A percentile compares a stretch with the other conserved stretches of the same genome.
phyloP scores from a whole-genome alignment of 2,329 filamentous ascomycete species.

The Ophiostoma triangulosporum region DNA sequence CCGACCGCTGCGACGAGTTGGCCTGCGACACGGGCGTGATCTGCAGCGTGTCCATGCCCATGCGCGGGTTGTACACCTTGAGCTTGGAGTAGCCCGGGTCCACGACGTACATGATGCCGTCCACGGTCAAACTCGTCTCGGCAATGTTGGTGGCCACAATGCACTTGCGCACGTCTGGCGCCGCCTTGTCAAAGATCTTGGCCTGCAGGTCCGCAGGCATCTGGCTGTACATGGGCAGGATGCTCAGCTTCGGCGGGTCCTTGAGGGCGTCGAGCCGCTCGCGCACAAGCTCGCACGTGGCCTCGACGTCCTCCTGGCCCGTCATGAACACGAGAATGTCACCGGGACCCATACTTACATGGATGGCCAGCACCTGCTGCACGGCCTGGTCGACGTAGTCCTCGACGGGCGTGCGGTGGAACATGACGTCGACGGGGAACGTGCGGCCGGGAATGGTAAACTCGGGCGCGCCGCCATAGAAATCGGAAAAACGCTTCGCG shows the following conservation, averaged over 20 bases:
- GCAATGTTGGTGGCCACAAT: slow-evolving; percentile 98
- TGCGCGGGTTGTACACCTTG: slow-evolving; percentile 96
- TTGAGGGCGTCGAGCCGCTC: slow-evolving; percentile 81
- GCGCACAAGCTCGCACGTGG: slow-evolving; percentile 83
- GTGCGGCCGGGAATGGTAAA: slow-evolving; percentile 93
- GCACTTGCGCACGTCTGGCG: slow-evolving; percentile 85
- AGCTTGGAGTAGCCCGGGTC: slow-evolving; percentile 93
- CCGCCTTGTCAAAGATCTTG: slow-evolving; percentile 89
- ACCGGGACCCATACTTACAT: slow-evolving; percentile 83
- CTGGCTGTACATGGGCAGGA: slow-evolving; percentile 96
- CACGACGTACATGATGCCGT: slow-evolving; percentile 98
- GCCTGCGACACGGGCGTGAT: slow-evolving; percentile 97
- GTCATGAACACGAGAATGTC: slow-evolving; percentile 99
- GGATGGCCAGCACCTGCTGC: slow-evolving; percentile 88
- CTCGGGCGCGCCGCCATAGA: slow-evolving; percentile 90
- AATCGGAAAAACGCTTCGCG: slow-evolving; percentile 85
- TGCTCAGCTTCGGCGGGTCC: slow-evolving; percentile 86
- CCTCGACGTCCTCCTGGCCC: slow-evolving; percentile 95
- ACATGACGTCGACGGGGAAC: slow-evolving; percentile 89
- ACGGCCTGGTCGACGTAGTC: slow-evolving; percentile 97
- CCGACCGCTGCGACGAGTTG: slow-evolving; percentile 85
- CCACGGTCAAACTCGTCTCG: slow-evolving; percentile 92
- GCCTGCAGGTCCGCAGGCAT: slow-evolving; percentile 97
- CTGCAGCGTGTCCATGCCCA: slow-evolving; percentile 98
- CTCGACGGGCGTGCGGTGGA: slow-evolving; percentile 84